A percentile compares a stretch with the other conserved stretches of the same genome.
Evolutionary conservation across 148 eudicot genomes (phyloP).

Genomic region (Amaranthus hypochondriacus): DNA sequence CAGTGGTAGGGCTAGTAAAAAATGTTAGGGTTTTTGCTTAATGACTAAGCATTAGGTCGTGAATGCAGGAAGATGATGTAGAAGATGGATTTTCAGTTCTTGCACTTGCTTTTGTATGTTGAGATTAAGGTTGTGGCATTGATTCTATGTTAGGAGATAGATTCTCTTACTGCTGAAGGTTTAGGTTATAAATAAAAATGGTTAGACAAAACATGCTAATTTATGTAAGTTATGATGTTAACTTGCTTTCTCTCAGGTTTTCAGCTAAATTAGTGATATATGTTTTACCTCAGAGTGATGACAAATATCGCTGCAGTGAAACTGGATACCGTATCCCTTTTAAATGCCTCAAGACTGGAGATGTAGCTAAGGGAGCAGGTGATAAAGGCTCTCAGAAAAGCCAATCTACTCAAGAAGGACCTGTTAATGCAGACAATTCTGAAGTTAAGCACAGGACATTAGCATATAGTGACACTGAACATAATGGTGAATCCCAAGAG

Average conservation of each 20-base stretch:
- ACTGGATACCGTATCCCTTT: slow-evolving; percentile 93
- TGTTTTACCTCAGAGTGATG: slow-evolving; percentile 46
- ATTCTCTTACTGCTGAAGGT: not conserved
- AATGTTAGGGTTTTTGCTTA: too few species aligned
- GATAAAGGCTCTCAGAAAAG: slow-evolving; percentile 27
- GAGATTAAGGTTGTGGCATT: too few species aligned
- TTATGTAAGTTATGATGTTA: not conserved
- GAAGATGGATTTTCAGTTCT: too few species aligned
- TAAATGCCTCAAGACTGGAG: slow-evolving; percentile 44
- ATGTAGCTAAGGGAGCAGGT: slow-evolving; percentile 33
- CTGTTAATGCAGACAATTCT: slow-evolving; percentile 19
- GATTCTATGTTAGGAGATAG: too few species aligned
- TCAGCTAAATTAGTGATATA: slow-evolving; percentile 4
- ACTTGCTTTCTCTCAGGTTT: not conserved
- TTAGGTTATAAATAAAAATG: not conserved
- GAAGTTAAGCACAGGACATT: slow-evolving; percentile 34
- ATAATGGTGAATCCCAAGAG: slow-evolving; percentile 14
- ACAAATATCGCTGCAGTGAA: slow-evolving; percentile 85
- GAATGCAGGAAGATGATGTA: too few species aligned
- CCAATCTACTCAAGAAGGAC: slow-evolving; percentile 39
- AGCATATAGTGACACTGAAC: slow-evolving; percentile 16
- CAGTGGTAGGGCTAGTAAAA: too few species aligned
- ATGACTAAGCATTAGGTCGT: too few species aligned
- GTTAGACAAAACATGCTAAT: not conserved
- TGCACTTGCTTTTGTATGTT: too few species aligned